A percentile compares a stretch with the other conserved stretches of the same genome.
These are phyloP conservation scores for Microcyclospora pomicola DNA, from an alignment of 2,329 filamentous ascomycete species.

Conservation along the genomic window DNA sequence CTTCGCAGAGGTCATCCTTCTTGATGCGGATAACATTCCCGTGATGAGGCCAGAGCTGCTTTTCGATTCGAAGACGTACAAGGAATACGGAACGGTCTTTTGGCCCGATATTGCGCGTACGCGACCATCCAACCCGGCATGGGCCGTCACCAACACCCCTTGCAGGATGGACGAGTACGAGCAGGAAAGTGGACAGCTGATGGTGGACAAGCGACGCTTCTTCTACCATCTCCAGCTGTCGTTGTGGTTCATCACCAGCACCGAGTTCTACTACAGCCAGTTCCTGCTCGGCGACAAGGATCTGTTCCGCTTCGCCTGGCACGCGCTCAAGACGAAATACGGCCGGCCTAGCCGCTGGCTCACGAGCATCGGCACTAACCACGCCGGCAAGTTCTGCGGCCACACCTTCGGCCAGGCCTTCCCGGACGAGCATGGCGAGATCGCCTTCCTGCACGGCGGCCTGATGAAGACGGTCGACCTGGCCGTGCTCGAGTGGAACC, in stretches of 20 bases:
- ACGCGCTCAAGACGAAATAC: constrained; percentile 22
- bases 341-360: constrained; percentile 20
- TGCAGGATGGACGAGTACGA: constrained; percentile 26
- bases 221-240: constrained; percentile 27
- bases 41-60: constrained; percentile 18
- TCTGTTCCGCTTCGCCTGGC: constrained; percentile 24
- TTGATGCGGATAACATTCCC: constrained; percentile 27
- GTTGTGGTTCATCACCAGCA: constrained; percentile 14
- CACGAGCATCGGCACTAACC: constrained; percentile 18
- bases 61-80: constrained; percentile 16
- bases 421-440: constrained; percentile 14
- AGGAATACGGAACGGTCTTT: constrained; percentile 22
- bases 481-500: constrained; percentile 15
- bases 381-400: constrained; percentile 17
- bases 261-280: constrained; percentile 16
- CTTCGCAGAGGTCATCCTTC: constrained; percentile 23
- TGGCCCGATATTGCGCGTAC: constrained; percentile 27
- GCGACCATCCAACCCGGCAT: constrained; percentile 17
- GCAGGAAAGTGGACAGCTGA: constrained; percentile 23
- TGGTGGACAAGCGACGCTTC: constrained; percentile 24
- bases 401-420: constrained; percentile 24
- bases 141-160: constrained; percentile 24
- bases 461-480: constrained; percentile 18
- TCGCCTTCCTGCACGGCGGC: constrained; percentile 23
- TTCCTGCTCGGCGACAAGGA: constrained; percentile 27